Evolutionary conservation across 2,329 filamentous ascomycete species (phyloP).

Genomic region (Colletotrichum magnum): DNA sequence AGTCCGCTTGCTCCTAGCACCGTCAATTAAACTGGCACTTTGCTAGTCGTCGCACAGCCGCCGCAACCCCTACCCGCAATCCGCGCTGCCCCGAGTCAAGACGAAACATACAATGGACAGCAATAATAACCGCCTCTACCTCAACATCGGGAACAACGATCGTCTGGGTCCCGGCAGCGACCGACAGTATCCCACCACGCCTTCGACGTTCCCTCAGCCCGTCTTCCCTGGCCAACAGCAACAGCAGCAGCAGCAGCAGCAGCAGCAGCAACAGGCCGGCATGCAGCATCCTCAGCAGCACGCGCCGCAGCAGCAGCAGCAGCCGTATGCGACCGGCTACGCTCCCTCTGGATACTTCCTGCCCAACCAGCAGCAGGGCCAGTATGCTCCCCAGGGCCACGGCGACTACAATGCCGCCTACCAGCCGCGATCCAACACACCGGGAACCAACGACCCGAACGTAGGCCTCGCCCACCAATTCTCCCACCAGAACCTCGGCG

Average conservation of each 20-base stretch:
- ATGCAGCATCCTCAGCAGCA: constrained; percentile 48
- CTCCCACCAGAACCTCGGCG: constrained; percentile 93
- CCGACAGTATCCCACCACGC: constrained; percentile 86
- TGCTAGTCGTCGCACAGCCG: constrained; percentile 35
- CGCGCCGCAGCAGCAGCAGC: constrained; percentile 53
- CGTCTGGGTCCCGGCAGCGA: constrained; percentile 73
- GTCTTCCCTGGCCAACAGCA: constrained; percentile 67
- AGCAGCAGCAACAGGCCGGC: constrained; percentile 57
- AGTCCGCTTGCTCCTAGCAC: background rate
- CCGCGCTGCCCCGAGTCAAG: constrained; percentile 24
- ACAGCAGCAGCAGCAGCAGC: constrained; percentile 58
- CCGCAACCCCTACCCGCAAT: constrained; percentile 27
- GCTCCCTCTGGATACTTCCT: constrained; percentile 70
- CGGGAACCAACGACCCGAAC: constrained; percentile 83
- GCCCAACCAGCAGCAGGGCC: constrained; percentile 69
- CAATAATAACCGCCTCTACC: constrained; percentile 73
- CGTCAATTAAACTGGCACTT: constrained; percentile 35
- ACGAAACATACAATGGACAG: constrained; percentile 61
- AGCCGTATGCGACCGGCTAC: constrained; percentile 63
- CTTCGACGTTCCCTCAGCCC: constrained; percentile 96
- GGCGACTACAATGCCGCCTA: constrained; percentile 61
- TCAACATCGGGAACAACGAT: constrained; percentile 78
- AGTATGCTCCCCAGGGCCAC: constrained; percentile 58
- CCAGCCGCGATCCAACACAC: constrained; percentile 69
- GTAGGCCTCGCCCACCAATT: constrained; percentile 96